Percentiles rank a stretch among this genome's conserved stretches.
phyloP scores from a whole-genome alignment of 2,329 filamentous ascomycete genomes.

The Paradendryphiella salina region DNA sequence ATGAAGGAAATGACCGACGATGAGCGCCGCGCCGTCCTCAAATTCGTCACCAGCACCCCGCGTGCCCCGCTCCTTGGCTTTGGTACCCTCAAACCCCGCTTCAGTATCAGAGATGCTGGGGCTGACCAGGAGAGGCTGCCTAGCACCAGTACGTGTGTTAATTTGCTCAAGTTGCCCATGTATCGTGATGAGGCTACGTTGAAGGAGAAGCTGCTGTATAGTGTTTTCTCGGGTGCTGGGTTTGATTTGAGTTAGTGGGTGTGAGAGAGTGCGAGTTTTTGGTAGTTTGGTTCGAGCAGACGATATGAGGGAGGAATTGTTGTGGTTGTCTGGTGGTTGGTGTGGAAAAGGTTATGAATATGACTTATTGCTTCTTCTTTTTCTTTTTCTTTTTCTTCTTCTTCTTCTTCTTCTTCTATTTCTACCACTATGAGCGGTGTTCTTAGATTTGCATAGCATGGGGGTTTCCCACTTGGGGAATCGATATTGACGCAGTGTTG shows the following conservation, averaged over 20 bases:
- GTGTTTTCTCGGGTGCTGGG: constrained; percentile 84
- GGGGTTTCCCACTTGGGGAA: too few relatives aligned
- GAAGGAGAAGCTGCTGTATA: constrained; percentile 83
- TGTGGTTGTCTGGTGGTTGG: too few relatives aligned
- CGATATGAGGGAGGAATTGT: too few relatives aligned
- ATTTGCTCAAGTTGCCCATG: constrained; percentile 85
- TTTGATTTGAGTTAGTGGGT: constrained; percentile 70
- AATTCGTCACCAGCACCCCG: constrained; percentile 94
- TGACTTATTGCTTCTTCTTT: too few relatives aligned
- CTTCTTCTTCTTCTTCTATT: too few relatives aligned
- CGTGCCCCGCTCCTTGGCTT: constrained; percentile 89
- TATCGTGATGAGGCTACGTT: constrained; percentile 70
- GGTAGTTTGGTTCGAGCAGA: too few relatives aligned
- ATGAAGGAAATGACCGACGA: constrained; percentile 74
- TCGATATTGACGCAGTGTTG: too few relatives aligned
- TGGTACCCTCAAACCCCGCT: constrained; percentile 77
- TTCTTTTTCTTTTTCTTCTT: too few relatives aligned
- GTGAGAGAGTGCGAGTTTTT: background rate
- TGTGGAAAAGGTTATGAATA: too few relatives aligned
- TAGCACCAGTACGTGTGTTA: constrained; percentile 95
- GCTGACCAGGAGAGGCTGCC: constrained; percentile 76
- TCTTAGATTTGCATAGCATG: too few relatives aligned
- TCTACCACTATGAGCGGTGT: too few relatives aligned
- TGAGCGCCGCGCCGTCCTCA: constrained; percentile 82
- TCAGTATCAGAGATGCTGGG: constrained; percentile 86